Conservation (phyloP, 2,329 filamentous ascomycete species). For the Microdochium bolleyi region DNA sequence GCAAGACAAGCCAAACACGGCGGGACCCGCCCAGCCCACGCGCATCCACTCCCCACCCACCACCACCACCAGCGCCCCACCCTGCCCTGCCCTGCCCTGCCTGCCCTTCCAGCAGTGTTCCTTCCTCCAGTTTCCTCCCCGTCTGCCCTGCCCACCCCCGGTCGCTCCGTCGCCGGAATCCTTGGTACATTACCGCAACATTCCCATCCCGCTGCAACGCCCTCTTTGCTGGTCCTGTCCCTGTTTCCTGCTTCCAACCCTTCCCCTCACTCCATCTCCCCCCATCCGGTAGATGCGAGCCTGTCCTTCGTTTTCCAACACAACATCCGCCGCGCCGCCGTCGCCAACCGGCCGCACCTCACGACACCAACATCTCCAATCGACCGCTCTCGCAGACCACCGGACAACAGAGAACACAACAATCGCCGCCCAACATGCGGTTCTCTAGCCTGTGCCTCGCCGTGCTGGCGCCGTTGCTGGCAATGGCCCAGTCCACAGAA, state of each 20-base stretch:
- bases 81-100: neutral
- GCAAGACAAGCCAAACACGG: neutral
- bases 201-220: neutral
- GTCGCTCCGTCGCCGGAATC: neutral
- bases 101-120: neutral
- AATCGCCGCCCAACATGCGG: neutral
- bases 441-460: slow-evolving; percentile 10
- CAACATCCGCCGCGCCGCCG: neutral
- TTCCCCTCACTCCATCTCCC: neutral
- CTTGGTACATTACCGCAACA: neutral
- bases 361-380: neutral
- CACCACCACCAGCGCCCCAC: neutral
- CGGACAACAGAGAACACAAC: neutral
- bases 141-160: neutral
- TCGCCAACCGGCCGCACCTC: neutral
- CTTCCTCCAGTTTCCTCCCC: too few relatives aligned
- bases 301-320: neutral
- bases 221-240: neutral
- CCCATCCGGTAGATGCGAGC: neutral
- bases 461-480: slow-evolving; percentile 7
- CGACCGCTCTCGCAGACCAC: neutral
- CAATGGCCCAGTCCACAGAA: slow-evolving; percentile 11
- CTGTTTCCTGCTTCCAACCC: neutral
- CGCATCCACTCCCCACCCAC: neutral
- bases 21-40: neutral